These are phyloP conservation scores for Mucor lusitanicus DNA, from an alignment of 371 early-diverging fungal genomes.

Conservation along the genomic window DNA sequence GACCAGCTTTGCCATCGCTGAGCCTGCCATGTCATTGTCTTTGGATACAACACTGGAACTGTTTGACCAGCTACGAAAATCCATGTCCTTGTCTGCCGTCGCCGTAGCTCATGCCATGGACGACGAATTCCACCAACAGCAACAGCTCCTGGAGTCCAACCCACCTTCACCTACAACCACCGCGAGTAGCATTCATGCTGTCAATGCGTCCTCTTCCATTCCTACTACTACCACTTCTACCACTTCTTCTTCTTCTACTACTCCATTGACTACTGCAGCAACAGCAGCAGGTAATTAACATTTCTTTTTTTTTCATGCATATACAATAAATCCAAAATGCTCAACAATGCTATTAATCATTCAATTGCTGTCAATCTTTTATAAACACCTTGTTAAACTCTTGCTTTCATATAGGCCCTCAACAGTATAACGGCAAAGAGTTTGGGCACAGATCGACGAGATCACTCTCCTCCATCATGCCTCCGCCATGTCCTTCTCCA, in stretches of 20 bases:
- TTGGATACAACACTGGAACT: slow-evolving; percentile 60
- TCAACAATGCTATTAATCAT: not conserved
- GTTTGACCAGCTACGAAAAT: slow-evolving; percentile 57
- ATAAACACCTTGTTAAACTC: not conserved
- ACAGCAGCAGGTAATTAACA: slow-evolving; percentile 23
- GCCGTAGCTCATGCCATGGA: slow-evolving; percentile 35
- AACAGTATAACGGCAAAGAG: not conserved
- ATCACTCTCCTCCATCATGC: slow-evolving; percentile 9
- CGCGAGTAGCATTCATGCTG: slow-evolving; percentile 7
- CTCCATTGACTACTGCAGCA: not conserved
- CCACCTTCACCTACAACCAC: slow-evolving; percentile 21
- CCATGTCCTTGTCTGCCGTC: slow-evolving; percentile 42
- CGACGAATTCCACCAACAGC: not conserved
- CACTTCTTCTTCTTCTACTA: not conserved
- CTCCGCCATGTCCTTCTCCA: not conserved
- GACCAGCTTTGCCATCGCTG: slow-evolving; percentile 68
- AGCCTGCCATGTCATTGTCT: slow-evolving; percentile 60
- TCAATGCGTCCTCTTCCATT: not conserved
- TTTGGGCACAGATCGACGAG: slow-evolving; percentile 10
- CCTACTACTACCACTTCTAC: slow-evolving; percentile 1
- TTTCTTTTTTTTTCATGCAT: slow-evolving; percentile 4
- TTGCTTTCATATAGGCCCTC: slow-evolving; percentile 9
- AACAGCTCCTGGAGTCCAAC: slow-evolving; percentile 47
- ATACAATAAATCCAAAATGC: not conserved
- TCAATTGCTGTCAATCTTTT: not conserved